Evolutionary conservation across 2,329 filamentous ascomycete genomes (phyloP).

Genomic region (Whalleya microplaca): DNA sequence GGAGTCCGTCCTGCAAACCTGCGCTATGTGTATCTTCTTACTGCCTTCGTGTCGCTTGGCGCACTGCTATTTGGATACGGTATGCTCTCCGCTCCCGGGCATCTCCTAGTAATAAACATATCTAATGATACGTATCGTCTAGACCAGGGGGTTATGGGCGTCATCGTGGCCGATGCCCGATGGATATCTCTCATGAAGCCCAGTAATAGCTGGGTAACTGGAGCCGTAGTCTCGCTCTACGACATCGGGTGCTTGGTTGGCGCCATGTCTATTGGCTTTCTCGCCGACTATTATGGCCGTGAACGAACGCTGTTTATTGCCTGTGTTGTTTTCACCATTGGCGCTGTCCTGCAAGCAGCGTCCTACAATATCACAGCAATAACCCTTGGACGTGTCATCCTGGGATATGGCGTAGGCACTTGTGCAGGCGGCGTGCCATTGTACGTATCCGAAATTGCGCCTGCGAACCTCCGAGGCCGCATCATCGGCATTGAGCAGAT

Average conservation of each 20-base stretch:
- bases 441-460: slow-evolving; percentile 28
- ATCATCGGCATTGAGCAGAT: slow-evolving; percentile 31
- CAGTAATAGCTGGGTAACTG: slow-evolving; percentile 22
- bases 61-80: slow-evolving; percentile 24
- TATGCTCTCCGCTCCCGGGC: neutral
- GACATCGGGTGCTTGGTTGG: slow-evolving; percentile 22
- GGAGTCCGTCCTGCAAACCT: slow-evolving; percentile 15
- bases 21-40: slow-evolving; percentile 21
- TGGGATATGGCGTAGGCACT: slow-evolving; percentile 23
- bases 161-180: slow-evolving; percentile 23
- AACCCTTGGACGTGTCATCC: slow-evolving; percentile 17
- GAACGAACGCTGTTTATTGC: slow-evolving; percentile 20
- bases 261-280: slow-evolving; percentile 21
- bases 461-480: slow-evolving; percentile 23
- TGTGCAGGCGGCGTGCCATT: slow-evolving; percentile 26
- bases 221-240: slow-evolving; percentile 23
- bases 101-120: neutral
- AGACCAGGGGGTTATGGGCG: slow-evolving; percentile 26
- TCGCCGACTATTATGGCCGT: slow-evolving; percentile 20
- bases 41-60: slow-evolving; percentile 23
- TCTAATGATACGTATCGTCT: neutral
- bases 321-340: slow-evolving; percentile 18
- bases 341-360: slow-evolving; percentile 22
- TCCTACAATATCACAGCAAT: slow-evolving; percentile 22
- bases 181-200: slow-evolving; percentile 20